A percentile compares a stretch with the other conserved stretches of the same genome.
Conservation (phyloP, 108 stramenopile genomes). For the Chaetoceros muelleri region DNA sequence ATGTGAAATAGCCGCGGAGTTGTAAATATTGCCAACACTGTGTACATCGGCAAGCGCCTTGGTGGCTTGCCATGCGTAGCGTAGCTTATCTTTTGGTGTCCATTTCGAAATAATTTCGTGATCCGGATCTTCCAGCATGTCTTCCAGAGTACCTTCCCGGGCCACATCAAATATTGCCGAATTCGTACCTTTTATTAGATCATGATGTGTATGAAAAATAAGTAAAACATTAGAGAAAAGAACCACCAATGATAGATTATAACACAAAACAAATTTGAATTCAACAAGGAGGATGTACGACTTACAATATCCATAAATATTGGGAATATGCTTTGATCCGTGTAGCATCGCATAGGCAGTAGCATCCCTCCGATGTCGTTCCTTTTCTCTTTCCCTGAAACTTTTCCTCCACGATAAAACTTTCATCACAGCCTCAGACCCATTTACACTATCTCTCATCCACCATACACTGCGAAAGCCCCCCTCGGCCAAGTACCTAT, state of each 20-base stretch:
- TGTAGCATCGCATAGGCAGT: constrained; percentile 64
- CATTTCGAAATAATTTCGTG: neutral
- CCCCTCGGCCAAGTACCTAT: constrained; percentile 17
- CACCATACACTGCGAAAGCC: constrained; percentile 70
- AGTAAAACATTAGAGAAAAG: too few species aligned
- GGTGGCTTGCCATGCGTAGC: constrained; percentile 17
- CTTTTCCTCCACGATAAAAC: neutral
- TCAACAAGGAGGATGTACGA: too few species aligned
- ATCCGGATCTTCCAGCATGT: neutral
- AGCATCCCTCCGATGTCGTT: constrained; percentile 67
- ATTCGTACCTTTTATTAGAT: too few species aligned
- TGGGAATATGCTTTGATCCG: constrained; percentile 36
- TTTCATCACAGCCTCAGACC: neutral
- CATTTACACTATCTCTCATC: constrained; percentile 4
- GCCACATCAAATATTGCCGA: constrained; percentile 50
- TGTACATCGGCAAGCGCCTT: constrained; percentile 31
- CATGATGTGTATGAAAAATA: too few species aligned
- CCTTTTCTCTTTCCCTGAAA: constrained; percentile 5
- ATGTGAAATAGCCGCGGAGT: constrained; percentile 4
- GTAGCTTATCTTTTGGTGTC: neutral
- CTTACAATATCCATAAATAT: constrained; percentile 74
- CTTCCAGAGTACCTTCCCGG: constrained; percentile 18
- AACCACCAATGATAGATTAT: too few species aligned
- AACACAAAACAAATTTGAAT: too few species aligned
- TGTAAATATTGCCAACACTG: constrained; percentile 13